Conservation (phyloP, 805 yeast genomes). For the Wickerhamiella kurtzmanii region DNA sequence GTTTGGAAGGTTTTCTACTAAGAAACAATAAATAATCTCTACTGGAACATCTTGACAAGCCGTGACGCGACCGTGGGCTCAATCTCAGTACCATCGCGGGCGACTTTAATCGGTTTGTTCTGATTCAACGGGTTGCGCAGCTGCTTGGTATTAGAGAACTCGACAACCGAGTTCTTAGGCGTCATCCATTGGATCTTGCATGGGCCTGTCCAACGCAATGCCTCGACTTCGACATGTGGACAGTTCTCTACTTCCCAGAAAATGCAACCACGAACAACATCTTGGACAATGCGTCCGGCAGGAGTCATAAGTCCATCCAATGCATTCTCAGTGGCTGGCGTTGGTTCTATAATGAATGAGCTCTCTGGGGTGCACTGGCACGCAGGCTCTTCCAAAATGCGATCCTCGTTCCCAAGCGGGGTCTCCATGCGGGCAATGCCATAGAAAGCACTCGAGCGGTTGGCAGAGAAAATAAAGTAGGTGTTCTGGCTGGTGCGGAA, state of each 20-base stretch:
- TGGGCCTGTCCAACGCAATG: constrained; percentile 26
- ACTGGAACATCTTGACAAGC: constrained; percentile 22
- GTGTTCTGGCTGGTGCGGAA: constrained; percentile 25
- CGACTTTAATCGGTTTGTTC: constrained; percentile 30
- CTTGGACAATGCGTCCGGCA: constrained; percentile 25
- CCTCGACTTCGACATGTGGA: constrained; percentile 14
- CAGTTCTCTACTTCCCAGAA: constrained; percentile 28
- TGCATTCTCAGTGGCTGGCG: constrained; percentile 5
- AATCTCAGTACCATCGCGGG: constrained; percentile 33
- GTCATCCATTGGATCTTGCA: constrained; percentile 29
- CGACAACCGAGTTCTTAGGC: constrained; percentile 18
- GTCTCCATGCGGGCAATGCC: constrained; percentile 30
- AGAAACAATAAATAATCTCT: not conserved
- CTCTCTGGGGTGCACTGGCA: not conserved
- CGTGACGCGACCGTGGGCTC: constrained; percentile 26
- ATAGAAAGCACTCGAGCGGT: constrained; percentile 29
- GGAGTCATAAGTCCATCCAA: constrained; percentile 18
- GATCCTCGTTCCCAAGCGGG: constrained; percentile 15
- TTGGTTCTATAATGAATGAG: constrained; percentile 5
- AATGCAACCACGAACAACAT: constrained; percentile 26
- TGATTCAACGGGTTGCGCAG: constrained; percentile 27
- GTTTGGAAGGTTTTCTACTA: too few relatives aligned
- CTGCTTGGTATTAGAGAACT: constrained; percentile 24
- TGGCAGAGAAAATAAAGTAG: constrained; percentile 30
- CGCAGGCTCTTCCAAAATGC: not conserved